Evolutionary conservation across 2,329 filamentous ascomycete species (phyloP), one percentile per base, ranked within the genome.

Genomic region (Sordariomycetes sp.): DNA sequence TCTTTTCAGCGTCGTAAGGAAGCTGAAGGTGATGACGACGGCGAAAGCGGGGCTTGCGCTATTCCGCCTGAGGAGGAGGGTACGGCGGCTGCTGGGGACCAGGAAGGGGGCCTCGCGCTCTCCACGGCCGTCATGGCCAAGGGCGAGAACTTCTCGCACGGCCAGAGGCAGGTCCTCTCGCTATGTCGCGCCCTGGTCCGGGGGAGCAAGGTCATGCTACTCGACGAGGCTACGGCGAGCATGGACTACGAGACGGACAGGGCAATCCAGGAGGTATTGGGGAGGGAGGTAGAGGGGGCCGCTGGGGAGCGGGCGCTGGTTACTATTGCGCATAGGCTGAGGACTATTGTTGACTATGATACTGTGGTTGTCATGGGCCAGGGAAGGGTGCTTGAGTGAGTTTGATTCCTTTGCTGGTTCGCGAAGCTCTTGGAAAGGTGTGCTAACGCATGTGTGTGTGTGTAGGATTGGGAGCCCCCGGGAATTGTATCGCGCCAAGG

Each of bases 291-390:
- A 32, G 70, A 72, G 56, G 69, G 69, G 51, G 66, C 68, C 0
- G 72, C 70, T 5, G 66, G 71, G 12, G 73, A 74, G 28, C 68
- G 72, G 24, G 77, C 75, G 12, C 65, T 78, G 10, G 70, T 78
- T 15, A 76, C 75, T 0, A 76, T 79, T 60, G 75, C 74, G 22
- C 76, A 79, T 64, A 70, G 76, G 6, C 64, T 79, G 50, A 67
- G 71, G 55, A 79, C 76, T 0, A 76, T 80, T 59, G 69, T 76
- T 59, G 75, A 79, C 64, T 78, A 76, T 59, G 76, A 80, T 62
- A 68, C 69, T 28, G 70, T 80, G 1, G 68, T 79, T 8, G 75
- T 80, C 3, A 70, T 80, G 71, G 71, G 70, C 2, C 69, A 65
- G 4, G 76, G 76, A 0, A 65, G 65, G 34, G 71, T 78, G 39